Percentiles rank a stretch among this genome's conserved stretches.
Evolutionary conservation across 2,329 filamentous ascomycete genomes (phyloP).

Genomic region (Podosphaera xanthii): DNA sequence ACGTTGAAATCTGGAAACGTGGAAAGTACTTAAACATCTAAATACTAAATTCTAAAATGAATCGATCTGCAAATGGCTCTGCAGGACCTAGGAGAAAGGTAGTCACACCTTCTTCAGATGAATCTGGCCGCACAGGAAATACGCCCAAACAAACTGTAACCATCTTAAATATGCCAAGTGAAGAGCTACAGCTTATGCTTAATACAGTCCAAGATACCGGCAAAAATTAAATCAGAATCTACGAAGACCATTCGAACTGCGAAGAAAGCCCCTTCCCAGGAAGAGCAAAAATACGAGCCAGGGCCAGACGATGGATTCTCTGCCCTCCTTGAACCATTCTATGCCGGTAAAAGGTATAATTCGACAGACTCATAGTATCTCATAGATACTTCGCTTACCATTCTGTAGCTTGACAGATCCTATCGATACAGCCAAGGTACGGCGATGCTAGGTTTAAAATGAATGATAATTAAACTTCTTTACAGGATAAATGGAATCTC

Average conservation of each 20-base stretch:
- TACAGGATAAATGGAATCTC: slow-evolving; percentile 86
- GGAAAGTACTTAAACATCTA: too few species aligned
- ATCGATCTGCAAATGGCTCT: too few species aligned
- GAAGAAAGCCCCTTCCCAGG: slow-evolving; percentile 2
- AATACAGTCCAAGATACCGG: too few species aligned
- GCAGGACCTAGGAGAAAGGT: too few species aligned
- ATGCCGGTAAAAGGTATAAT: slow-evolving; percentile 37
- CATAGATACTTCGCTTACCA: neutral
- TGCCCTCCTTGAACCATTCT: slow-evolving; percentile 44
- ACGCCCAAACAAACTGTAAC: neutral
- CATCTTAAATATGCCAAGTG: neutral
- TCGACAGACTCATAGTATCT: neutral
- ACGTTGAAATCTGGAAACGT: too few species aligned
- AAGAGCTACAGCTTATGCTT: too few species aligned
- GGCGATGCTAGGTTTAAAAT: neutral
- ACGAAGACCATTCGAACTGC: slow-evolving; percentile 11
- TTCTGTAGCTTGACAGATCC: slow-evolving; percentile 28
- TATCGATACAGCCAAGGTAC: slow-evolving; percentile 36
- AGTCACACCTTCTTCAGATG: too few species aligned
- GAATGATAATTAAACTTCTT: slow-evolving; percentile 18
- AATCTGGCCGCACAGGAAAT: neutral
- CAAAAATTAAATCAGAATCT: slow-evolving; percentile 4
- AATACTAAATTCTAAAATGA: too few species aligned
- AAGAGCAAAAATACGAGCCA: slow-evolving; percentile 5
- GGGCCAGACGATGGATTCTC: slow-evolving; percentile 26